phyloP scores from a whole-genome alignment of 2,329 filamentous ascomycete species.

The Rutstroemia sp. region DNA sequence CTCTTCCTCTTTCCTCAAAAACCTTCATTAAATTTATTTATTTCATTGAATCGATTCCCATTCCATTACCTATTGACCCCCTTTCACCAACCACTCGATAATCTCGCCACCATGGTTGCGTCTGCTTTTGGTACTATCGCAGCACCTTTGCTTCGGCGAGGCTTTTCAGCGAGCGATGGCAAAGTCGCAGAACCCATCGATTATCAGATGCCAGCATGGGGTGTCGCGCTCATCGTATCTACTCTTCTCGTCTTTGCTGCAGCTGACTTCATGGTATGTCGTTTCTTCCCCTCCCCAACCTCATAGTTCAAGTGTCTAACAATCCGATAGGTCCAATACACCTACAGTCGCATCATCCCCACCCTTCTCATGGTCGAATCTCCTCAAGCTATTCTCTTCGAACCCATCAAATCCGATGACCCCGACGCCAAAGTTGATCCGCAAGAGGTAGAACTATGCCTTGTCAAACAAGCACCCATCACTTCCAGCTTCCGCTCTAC shows the following conservation, averaged over 20 bases:
- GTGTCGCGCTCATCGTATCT: conserved; percentile 12
- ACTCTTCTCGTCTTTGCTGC: conserved; percentile 10
- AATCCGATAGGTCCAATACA: conserved; percentile 42
- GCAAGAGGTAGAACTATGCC: conserved; percentile 31
- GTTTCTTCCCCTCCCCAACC: neutral
- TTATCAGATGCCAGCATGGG: conserved; percentile 20
- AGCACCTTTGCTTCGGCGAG: too few relatives aligned
- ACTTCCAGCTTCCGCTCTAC: conserved; percentile 53
- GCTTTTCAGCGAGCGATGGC: too few relatives aligned
- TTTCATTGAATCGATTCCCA: too few relatives aligned
- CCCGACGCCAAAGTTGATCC: conserved; percentile 27
- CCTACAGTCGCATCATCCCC: conserved; percentile 50
- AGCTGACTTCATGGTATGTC: conserved; percentile 15
- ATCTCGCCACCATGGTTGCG: too few relatives aligned
- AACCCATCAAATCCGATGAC: conserved; percentile 31
- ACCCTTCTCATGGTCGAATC: conserved; percentile 58
- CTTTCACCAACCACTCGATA: too few relatives aligned
- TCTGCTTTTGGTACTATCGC: too few relatives aligned
- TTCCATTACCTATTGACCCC: too few relatives aligned
- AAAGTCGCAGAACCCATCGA: too few relatives aligned
- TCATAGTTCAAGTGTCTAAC: conserved; percentile 10
- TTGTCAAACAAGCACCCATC: conserved; percentile 48
- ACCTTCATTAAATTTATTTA: too few relatives aligned
- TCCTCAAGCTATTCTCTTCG: conserved; percentile 44
- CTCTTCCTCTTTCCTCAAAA: too few relatives aligned